Percentiles rank a stretch among this genome's conserved stretches.
These are phyloP conservation scores for Ascochyta clinopodiicola DNA, from an alignment of 2,329 filamentous ascomycete species.

Conservation along the genomic window DNA sequence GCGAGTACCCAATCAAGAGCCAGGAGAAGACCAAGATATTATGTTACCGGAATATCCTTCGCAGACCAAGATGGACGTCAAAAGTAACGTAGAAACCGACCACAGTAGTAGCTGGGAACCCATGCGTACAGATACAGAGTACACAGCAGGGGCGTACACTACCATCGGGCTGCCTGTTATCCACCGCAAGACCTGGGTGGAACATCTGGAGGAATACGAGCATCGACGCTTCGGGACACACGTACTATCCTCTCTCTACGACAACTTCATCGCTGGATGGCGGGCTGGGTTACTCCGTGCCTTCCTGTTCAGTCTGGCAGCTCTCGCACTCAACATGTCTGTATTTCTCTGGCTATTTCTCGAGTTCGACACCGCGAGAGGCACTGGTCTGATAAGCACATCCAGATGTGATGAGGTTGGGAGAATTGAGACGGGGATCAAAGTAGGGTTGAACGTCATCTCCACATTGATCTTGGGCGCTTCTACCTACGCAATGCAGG, in stretches of 20 bases:
- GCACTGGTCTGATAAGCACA: conserved; percentile 16
- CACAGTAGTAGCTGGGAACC: neutral
- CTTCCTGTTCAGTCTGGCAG: conserved; percentile 18
- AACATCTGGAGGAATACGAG: conserved; percentile 14
- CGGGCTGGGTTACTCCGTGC: conserved; percentile 23
- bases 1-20: conserved; percentile 13
- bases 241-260: conserved; percentile 11
- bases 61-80: conserved; percentile 3
- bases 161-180: neutral
- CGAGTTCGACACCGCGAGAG: neutral
- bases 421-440: conserved; percentile 35
- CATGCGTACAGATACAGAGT: neutral
- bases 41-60: conserved; percentile 5
- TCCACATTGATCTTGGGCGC: conserved; percentile 36
- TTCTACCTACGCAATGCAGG: conserved; percentile 32
- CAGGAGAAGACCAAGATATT: conserved; percentile 10
- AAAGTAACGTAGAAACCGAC: neutral
- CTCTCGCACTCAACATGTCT: conserved; percentile 17
- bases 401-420: conserved; percentile 27
- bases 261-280: conserved; percentile 22
- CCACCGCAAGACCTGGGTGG: conserved; percentile 14
- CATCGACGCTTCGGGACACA: conserved; percentile 9
- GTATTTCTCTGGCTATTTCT: conserved; percentile 20
- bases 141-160: neutral
- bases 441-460: conserved; percentile 56